Evolutionary conservation across 2,329 filamentous ascomycete species (phyloP).

Genomic region (Colletotrichum lini): DNA sequence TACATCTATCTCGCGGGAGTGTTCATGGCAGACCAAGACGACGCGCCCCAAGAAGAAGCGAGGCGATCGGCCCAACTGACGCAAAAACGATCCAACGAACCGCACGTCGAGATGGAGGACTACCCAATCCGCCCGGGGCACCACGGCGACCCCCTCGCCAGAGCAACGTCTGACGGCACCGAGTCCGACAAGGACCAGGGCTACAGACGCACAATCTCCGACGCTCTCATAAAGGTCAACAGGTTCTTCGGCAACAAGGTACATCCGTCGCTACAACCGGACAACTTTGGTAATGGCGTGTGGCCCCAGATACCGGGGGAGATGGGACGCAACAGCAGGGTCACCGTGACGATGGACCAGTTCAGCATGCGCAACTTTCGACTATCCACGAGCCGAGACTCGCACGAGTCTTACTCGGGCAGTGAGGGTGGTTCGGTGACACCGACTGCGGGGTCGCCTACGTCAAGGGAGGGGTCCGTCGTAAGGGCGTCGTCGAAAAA

Average conservation of each 20-base stretch:
- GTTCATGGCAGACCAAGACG: constrained; percentile 36
- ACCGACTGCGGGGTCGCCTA: constrained; percentile 13
- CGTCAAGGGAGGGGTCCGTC: not conserved
- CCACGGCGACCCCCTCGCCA: not conserved
- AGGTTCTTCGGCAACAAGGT: constrained; percentile 60
- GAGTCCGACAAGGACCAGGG: not conserved
- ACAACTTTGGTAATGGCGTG: constrained; percentile 7
- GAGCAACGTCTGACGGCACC: not conserved
- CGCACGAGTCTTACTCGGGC: constrained; percentile 23
- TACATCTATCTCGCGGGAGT: constrained; percentile 64
- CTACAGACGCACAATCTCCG: constrained; percentile 58
- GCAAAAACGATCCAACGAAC: not conserved
- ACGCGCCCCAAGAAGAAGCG: not conserved
- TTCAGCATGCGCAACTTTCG: constrained; percentile 50
- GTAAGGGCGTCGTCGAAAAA: not conserved
- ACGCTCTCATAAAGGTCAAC: constrained; percentile 57
- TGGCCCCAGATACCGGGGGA: constrained; percentile 73
- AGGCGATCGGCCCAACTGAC: not conserved
- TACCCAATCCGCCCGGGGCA: too few species aligned
- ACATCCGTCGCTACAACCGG: not conserved
- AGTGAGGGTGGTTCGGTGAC: constrained; percentile 13
- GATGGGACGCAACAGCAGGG: constrained; percentile 56
- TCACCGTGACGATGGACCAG: constrained; percentile 55
- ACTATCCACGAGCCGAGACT: constrained; percentile 46
- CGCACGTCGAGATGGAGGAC: not conserved